Evolutionary conservation across 805 yeast genomes (phyloP), one percentile per base, ranked within the genome.

Genomic region (Suhomyces sp.): DNA sequence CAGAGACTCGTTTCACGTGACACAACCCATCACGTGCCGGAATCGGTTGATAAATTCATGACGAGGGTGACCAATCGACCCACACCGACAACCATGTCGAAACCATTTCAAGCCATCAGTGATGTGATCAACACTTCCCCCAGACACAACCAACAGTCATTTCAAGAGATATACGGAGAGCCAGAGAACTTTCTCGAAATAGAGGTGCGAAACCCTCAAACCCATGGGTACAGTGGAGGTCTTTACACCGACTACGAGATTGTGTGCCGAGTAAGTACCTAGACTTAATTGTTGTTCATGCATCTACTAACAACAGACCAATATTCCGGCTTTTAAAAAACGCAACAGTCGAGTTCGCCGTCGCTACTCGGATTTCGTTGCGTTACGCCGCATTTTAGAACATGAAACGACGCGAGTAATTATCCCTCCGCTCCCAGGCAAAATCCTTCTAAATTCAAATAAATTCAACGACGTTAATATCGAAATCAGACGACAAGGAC

Each of bases 111-210:
- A 58, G 74, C 80, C 47, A 74, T 75, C 19, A 73, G 77, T 58
- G 79, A 74, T 44, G 65, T 74, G 19, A 69, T 74, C 50, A 64
- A 64, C 51, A 68, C 70, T 42, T 58, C 70, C 35, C 53, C 68
- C 38, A 80, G 74, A 59, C 79, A 77, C 49, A 70, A 69, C 48
- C 68, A 61, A 54, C 93, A 87, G 67, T 79, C 90, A 3, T 86
- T 85, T 67, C 88, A 83, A 57, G 96, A 90, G 61, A 79, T 88
- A 44, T 94, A 94, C 65, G 97, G 96, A 0, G 96, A 88, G 61
- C 98, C 97, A 0, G 98, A 94, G 69, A 90, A 90, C 71, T 90
- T 91, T 64, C 78, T 93, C 41, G 99, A 93, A 70, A 85, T 94
- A 35, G 97, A 92, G 68, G 81, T 80, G 48, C 75, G 81, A 26